Conservation (phyloP, 2,329 filamentous ascomycete species). For the Nannizzia gypsea region DNA sequence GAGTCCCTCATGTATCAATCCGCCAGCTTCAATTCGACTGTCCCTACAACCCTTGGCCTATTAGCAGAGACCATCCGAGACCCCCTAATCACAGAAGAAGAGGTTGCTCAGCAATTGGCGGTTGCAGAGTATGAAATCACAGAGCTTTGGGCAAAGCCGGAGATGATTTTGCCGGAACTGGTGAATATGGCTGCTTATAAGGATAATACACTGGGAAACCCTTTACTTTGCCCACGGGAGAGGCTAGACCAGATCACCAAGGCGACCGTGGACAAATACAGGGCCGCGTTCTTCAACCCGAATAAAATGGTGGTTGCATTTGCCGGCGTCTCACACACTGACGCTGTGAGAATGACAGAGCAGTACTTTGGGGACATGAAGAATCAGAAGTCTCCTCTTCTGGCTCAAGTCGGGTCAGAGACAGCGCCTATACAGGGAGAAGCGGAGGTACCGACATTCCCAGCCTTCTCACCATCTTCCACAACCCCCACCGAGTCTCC, state of each 20-base stretch:
- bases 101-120: slow-evolving; percentile 74
- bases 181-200: slow-evolving; percentile 93
- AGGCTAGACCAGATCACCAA: slow-evolving; percentile 63
- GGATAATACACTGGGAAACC: slow-evolving; percentile 91
- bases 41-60: slow-evolving; percentile 67
- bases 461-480: slow-evolving; percentile 27
- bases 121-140: slow-evolving; percentile 92
- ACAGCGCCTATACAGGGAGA: slow-evolving; percentile 31
- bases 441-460: slow-evolving; percentile 25
- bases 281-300: slow-evolving; percentile 72
- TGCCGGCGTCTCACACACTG: slow-evolving; percentile 72
- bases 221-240: slow-evolving; percentile 79
- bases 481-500: slow-evolving; percentile 26
- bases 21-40: slow-evolving; percentile 89
- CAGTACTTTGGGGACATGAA: slow-evolving; percentile 89
- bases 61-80: slow-evolving; percentile 90
- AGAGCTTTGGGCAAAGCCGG: slow-evolving; percentile 96
- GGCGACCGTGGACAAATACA: slow-evolving; percentile 62
- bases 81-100: slow-evolving; percentile 70
- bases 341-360: slow-evolving; percentile 68
- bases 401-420: slow-evolving; percentile 49
- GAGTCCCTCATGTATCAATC: slow-evolving; percentile 99
- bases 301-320: slow-evolving; percentile 92
- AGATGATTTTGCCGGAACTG: slow-evolving; percentile 87
- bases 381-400: slow-evolving; percentile 36